phyloP scores from a whole-genome alignment of 148 eudicot genomes.

The Linanthus parryae region DNA sequence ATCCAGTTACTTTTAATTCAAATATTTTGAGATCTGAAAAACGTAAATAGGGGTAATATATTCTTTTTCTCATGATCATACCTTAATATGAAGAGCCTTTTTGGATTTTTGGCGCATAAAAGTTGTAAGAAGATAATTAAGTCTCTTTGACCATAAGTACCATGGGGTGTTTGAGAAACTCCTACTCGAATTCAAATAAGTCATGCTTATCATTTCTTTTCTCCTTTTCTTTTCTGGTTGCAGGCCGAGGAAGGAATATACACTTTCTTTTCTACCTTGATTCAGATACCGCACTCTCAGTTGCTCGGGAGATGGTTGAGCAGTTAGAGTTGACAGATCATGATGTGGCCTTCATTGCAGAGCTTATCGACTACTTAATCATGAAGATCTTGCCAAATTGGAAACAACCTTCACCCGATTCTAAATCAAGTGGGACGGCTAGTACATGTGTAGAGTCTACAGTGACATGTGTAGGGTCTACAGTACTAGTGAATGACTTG shows the following conservation, averaged over 20 bases:
- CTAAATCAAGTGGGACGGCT: slow-evolving; percentile 6
- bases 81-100: too few relatives aligned
- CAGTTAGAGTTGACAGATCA: slow-evolving; percentile 44
- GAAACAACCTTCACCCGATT: slow-evolving; percentile 26
- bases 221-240: not conserved
- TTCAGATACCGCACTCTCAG: slow-evolving; percentile 47
- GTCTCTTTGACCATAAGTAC: too few relatives aligned
- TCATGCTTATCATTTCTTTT: too few relatives aligned
- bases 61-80: too few relatives aligned
- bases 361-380: slow-evolving; percentile 56
- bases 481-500: slow-evolving; percentile 11
- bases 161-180: too few relatives aligned
- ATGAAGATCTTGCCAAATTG: slow-evolving; percentile 28
- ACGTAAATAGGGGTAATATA: too few relatives aligned
- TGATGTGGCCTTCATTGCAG: slow-evolving; percentile 44
- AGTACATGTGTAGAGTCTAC: slow-evolving; percentile 11
- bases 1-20: too few relatives aligned
- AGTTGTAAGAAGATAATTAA: too few relatives aligned
- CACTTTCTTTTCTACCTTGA: slow-evolving; percentile 50
- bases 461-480: slow-evolving; percentile 4
- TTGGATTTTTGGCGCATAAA: too few relatives aligned
- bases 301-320: slow-evolving; percentile 71
- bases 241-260: slow-evolving; percentile 45
- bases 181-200: too few relatives aligned
- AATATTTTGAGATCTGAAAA: too few relatives aligned